Percentiles rank a stretch among this genome's conserved stretches.
phyloP scores from a whole-genome alignment of 1,284 basidiomycete genomes.

The Lignosus rhinocerotis region DNA sequence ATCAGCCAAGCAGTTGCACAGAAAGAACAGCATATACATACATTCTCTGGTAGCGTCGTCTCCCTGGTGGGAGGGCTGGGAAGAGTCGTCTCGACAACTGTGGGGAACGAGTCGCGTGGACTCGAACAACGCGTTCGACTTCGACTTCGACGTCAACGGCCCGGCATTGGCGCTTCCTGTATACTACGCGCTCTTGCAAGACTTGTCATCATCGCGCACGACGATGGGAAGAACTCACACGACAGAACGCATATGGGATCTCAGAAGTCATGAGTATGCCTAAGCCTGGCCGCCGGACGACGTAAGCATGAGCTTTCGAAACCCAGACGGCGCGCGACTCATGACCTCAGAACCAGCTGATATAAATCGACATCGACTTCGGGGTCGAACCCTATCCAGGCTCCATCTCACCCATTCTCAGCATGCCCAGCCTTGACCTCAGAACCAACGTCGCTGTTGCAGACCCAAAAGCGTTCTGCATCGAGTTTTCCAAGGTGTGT shows the following conservation, averaged over 20 bases:
- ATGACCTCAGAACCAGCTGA: not conserved
- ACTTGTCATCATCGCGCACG: not conserved
- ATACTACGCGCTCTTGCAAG: not conserved
- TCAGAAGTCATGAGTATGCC: not conserved
- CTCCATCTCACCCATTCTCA: conserved; percentile 16
- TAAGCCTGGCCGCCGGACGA: not conserved
- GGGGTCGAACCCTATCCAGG: not conserved
- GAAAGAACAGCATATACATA: not conserved
- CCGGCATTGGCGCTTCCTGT: not conserved
- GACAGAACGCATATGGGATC: not conserved
- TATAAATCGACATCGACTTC: not conserved
- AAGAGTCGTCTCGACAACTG: not conserved
- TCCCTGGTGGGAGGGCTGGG: conserved; percentile 1
- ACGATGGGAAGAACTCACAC: conserved; percentile 2
- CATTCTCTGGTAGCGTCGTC: not conserved
- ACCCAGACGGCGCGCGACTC: not conserved
- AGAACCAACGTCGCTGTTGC: conserved; percentile 59
- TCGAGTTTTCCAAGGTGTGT: conserved; percentile 61
- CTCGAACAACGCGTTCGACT: not conserved
- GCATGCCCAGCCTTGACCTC: conserved; percentile 57
- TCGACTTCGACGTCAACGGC: conserved; percentile 3
- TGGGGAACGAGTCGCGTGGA: not conserved
- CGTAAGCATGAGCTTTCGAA: not conserved
- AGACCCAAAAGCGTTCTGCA: conserved; percentile 53
- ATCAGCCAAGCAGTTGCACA: not conserved